Percentiles rank a stretch among this genome's conserved stretches.
phyloP scores from a whole-genome alignment of 2,329 filamentous ascomycete genomes.

The Fonsecaea monophora region DNA sequence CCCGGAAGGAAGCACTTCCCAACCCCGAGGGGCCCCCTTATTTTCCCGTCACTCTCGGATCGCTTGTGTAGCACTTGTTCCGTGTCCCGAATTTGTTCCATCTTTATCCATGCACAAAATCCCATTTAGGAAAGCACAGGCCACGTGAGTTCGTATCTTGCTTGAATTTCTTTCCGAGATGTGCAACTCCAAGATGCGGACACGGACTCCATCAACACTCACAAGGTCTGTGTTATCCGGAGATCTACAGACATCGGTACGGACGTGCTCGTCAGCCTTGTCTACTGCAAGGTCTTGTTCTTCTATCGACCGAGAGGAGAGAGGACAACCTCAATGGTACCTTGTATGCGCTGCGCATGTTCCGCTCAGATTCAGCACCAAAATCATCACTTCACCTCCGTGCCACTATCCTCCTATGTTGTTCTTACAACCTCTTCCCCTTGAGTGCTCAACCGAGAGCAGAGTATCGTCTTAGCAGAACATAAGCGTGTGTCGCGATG shows the following conservation, averaged over 20 bases:
- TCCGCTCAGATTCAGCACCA: not conserved
- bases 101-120: constrained; percentile 4
- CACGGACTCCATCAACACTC: not conserved
- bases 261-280: not conserved
- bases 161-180: constrained; percentile 4
- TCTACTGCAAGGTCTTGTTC: not conserved
- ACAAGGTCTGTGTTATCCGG: not conserved
- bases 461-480: too few species aligned
- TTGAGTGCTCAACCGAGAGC: too few species aligned
- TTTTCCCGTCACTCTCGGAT: too few species aligned
- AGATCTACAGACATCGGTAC: too few species aligned
- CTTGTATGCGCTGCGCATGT: not conserved
- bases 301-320: not conserved
- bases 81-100: constrained; percentile 4
- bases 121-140: not conserved
- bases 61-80: constrained; percentile 1
- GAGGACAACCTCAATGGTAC: not conserved
- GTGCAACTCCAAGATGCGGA: not conserved
- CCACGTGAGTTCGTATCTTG: constrained; percentile 8
- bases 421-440: not conserved
- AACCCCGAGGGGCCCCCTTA: not conserved
- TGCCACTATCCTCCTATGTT: not conserved
- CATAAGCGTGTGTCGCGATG: too few species aligned
- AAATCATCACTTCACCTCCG: not conserved
- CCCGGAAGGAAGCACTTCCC: not conserved